A percentile compares a stretch with the other conserved stretches of the same genome.
Evolutionary conservation across 805 yeast genomes (phyloP).

Genomic region (Candida insectalens): DNA sequence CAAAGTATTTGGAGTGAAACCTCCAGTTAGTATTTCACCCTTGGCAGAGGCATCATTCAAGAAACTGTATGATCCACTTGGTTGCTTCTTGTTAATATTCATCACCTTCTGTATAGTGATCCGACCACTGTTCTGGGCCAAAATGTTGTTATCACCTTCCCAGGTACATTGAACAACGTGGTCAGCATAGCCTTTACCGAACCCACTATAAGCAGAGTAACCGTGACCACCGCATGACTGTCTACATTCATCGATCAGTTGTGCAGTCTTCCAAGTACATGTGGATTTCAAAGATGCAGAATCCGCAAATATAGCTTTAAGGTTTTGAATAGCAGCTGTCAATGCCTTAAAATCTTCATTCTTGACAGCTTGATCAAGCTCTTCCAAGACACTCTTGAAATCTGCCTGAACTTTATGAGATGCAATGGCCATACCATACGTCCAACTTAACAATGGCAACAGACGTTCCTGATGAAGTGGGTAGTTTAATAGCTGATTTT

Average conservation of each 20-base stretch:
- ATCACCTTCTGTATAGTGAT: slow-evolving; percentile 48
- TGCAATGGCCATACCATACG: slow-evolving; percentile 68
- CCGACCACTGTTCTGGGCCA: slow-evolving; percentile 79
- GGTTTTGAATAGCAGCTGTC: slow-evolving; percentile 40
- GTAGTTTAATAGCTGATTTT: slow-evolving; percentile 73
- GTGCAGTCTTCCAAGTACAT: slow-evolving; percentile 77
- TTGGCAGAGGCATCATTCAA: slow-evolving; percentile 11
- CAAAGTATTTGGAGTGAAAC: slow-evolving; percentile 22
- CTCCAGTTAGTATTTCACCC: slow-evolving; percentile 24
- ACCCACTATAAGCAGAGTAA: slow-evolving; percentile 84
- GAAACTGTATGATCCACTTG: slow-evolving; percentile 38
- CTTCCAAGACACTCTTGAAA: slow-evolving; percentile 38
- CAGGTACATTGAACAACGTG: slow-evolving; percentile 98
- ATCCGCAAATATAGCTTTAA: slow-evolving; percentile 72
- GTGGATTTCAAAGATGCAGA: slow-evolving; percentile 87
- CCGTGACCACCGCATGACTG: slow-evolving; percentile 97
- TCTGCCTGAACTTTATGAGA: slow-evolving; percentile 50
- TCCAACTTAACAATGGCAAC: slow-evolving; percentile 73
- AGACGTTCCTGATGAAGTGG: slow-evolving; percentile 84
- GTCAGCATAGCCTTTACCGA: slow-evolving; percentile 81
- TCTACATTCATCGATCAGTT: slow-evolving; percentile 78
- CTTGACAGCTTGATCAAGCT: slow-evolving; percentile 44
- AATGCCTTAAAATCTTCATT: slow-evolving; percentile 37
- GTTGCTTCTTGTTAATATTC: slow-evolving; percentile 29
- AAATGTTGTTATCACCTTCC: slow-evolving; percentile 94